Base-by-base conservation (phyloP, 2,329 filamentous ascomycete species). In the Pseudogymnoascus destructans region DNA sequence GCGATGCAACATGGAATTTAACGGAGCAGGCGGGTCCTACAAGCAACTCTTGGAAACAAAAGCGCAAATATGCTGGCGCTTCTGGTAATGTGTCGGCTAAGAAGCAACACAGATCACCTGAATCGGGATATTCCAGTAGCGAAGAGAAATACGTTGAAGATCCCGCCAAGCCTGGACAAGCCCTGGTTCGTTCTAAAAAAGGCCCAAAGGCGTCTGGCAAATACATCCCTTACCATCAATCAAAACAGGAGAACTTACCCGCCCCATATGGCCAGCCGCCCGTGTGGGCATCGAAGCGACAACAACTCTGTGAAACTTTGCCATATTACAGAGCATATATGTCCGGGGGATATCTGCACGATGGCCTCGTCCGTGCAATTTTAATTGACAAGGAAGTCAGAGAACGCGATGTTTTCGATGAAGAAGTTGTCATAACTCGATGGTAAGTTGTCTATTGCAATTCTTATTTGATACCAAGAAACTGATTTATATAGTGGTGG, bases 271-370 rank as follows among this genome's bases (percentile, higher is more conserved):
- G 46, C 25, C 9, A 52, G 46, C 79, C 80, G 5, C 69, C 72
- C 9, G 76, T 81, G 0, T 86, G 80, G 79, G 75, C 82, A 0
- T 72, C 79, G 4, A 70, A 70, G 33, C 76, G 85, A 3, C 78
- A 82, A 59, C 77, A 78, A 11, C 70, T 89, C 0, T 86, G 80
- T 62, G 82, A 87, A 64, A 76, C 82, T 0, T 65, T 87, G 0
- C 75, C 77, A 0, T 86, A 82, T 69, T 88, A 80, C 68, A 78
- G 75, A 11, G 71, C 78, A 1, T 80, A 81, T 35, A 80, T 89
- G 63, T 75, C 79, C 1, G 81, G 80, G 4, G 72, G 76, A 3
- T 82, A 89, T 58, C 73, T 73, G 0, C 72, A 70, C 0, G 70
- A 75, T 1, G 71, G 73, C 0, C 67, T 79, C n/a, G 76, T 76